Evolutionary conservation across 2,329 filamentous ascomycete species (phyloP).

Genomic region (Corinectria fuckeliana): DNA sequence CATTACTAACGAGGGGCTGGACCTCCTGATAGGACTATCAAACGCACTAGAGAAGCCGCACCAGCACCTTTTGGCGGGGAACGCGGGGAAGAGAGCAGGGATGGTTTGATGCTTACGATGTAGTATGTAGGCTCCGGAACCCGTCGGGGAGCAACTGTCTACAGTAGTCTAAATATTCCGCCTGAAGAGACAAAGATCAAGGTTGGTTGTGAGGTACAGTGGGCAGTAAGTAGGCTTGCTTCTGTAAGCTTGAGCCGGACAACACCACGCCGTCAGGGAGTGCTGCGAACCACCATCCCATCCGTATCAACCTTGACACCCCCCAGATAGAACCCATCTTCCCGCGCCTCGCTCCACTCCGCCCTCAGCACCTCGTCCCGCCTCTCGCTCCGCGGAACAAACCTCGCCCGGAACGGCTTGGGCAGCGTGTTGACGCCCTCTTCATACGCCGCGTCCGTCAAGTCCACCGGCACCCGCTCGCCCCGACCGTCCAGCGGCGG

Average conservation of each 20-base stretch:
- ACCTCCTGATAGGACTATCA: neutral
- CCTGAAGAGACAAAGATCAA: too few species aligned
- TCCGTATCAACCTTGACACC: slow-evolving; percentile 4
- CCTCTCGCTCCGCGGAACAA: slow-evolving; percentile 9
- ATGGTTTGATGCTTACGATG: neutral
- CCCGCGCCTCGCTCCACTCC: slow-evolving; percentile 11
- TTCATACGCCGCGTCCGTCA: slow-evolving; percentile 13
- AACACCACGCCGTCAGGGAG: too few species aligned
- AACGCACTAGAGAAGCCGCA: neutral
- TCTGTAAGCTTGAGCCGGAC: too few species aligned
- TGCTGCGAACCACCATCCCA: neutral
- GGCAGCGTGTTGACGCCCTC: slow-evolving; percentile 12
- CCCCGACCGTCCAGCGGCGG: neutral
- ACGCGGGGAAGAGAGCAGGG: neutral
- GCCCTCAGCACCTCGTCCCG: neutral
- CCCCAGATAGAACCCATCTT: slow-evolving; percentile 7
- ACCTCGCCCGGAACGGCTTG: slow-evolving; percentile 14
- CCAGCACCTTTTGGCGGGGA: neutral
- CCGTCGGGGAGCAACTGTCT: too few species aligned
- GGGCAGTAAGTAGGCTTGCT: too few species aligned
- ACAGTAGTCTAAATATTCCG: too few species aligned
- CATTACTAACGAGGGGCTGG: neutral
- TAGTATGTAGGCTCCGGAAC: too few species aligned
- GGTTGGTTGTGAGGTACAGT: too few species aligned
- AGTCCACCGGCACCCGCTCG: neutral